Base-by-base conservation (phyloP, 2,329 filamentous ascomycete genomes). In the Kalmusia sp. region DNA sequence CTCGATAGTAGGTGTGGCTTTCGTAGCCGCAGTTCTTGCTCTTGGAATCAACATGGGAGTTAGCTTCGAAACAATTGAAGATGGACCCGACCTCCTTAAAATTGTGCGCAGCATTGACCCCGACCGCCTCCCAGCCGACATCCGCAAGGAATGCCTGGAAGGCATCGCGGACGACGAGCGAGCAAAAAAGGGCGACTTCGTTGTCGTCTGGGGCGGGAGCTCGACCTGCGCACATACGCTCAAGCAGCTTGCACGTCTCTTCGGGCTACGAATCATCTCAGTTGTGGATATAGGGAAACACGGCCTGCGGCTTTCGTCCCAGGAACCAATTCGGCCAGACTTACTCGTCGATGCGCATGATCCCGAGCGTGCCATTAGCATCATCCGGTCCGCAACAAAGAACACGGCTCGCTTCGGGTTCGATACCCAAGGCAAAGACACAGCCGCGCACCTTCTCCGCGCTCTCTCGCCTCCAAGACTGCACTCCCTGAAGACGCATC, bases 161-260 rank as follows among this genome's bases (percentile, higher is more conserved):
- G 80, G 81, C 0, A 84, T 88, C 5, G 58, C 67, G 0, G 64
- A 75, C 1, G 63, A 69, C 0, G 86, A 90, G 57, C 76, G 86
- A 7, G 82, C 86, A 1, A 76, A 77, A 35, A 61, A 73, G 0
- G 88, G 87, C 0, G 89, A 92, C 54, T 92, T 87, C 84, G 74
- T 92, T 33, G 85, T 84, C 1, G 84, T 92, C 40, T 92, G 89
- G 89, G 89, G 89, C 51, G 89, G 70, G 6, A 91, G 87, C 1
- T 89, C 87, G 0, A 90, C 87, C 0, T 90, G 87, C 1, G 89
- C 88, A 0, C 83, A 86, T 57, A 77, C 90, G 6, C 79, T 84
- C 0, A 80, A 88, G 3, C 89, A 92, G 63, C 79, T 92, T 1
- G 88, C 89, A 0, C 85, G 86, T 34, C 76, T 90, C 0, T 84